phyloP scores from a whole-genome alignment of 1,139 yeast genomes.

The Saccharomycopsis phalli region DNA sequence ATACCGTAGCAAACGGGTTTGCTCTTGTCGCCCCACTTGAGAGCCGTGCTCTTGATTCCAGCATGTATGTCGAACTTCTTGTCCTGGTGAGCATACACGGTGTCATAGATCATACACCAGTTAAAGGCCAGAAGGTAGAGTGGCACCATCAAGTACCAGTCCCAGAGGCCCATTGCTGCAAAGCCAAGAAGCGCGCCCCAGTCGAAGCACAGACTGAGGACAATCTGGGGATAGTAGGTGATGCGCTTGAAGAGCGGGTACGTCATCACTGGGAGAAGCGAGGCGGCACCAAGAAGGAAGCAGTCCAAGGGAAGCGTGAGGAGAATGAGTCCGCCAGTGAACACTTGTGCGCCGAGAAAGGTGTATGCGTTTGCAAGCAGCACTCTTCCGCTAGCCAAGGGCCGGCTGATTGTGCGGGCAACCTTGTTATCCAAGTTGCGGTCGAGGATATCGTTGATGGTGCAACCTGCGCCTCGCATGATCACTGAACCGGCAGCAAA shows the following conservation, averaged over 20 bases:
- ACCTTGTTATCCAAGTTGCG: slow-evolving; percentile 77
- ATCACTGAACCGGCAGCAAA: slow-evolving; percentile 79
- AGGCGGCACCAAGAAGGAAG: slow-evolving; percentile 72
- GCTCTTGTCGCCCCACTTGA: slow-evolving; percentile 80
- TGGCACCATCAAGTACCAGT: slow-evolving; percentile 66
- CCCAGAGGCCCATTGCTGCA: slow-evolving; percentile 90
- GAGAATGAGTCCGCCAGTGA: slow-evolving; percentile 68
- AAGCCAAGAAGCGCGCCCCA: slow-evolving; percentile 96
- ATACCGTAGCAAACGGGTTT: slow-evolving; percentile 59
- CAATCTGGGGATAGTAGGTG: slow-evolving; percentile 90
- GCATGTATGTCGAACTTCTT: slow-evolving; percentile 78
- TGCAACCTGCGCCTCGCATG: slow-evolving; percentile 98
- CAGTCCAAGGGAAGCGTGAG: slow-evolving; percentile 71
- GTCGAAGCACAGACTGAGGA: slow-evolving; percentile 73
- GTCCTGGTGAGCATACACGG: slow-evolving; percentile 97
- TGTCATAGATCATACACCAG: slow-evolving; percentile 96
- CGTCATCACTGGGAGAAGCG: slow-evolving; percentile 70
- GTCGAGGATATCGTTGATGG: slow-evolving; percentile 85
- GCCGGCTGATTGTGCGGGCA: slow-evolving; percentile 79
- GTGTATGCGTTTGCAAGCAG: slow-evolving; percentile 60
- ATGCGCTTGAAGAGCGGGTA: slow-evolving; percentile 92
- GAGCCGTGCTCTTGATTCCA: slow-evolving; percentile 90
- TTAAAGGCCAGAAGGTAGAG: slow-evolving; percentile 68
- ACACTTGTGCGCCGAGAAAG: slow-evolving; percentile 67
- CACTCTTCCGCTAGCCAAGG: slow-evolving; percentile 83